phyloP scores from a whole-genome alignment of 2,329 filamentous ascomycete species.

The Sarocladium strictum region DNA sequence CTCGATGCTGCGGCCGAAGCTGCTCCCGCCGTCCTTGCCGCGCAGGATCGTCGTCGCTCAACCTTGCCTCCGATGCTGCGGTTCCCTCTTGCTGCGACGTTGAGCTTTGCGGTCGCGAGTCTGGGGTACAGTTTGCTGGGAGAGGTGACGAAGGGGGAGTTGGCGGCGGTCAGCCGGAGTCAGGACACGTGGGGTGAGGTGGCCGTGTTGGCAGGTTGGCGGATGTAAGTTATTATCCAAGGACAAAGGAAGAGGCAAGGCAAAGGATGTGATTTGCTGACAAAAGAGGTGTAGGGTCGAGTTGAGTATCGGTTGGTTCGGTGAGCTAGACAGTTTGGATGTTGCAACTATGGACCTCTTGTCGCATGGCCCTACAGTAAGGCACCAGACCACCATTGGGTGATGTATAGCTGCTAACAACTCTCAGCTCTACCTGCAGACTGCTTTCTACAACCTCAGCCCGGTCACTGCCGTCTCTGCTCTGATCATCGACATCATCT shows the following conservation, averaged over 20 bases:
- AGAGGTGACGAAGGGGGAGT: conserved; percentile 55
- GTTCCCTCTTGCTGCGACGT: conserved; percentile 46
- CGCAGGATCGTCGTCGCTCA: neutral
- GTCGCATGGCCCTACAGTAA: conserved; percentile 66
- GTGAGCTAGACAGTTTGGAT: conserved; percentile 68
- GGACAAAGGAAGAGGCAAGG: no score
- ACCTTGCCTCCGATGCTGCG: conserved; percentile 18
- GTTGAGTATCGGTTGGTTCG: conserved; percentile 66
- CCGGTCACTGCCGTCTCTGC: conserved; percentile 54
- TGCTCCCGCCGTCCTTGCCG: conserved; percentile 18
- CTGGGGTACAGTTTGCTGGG: conserved; percentile 58
- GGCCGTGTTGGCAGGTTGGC: conserved; percentile 45
- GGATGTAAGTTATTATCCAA: conserved; percentile 42
- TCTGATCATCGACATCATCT: conserved; percentile 61
- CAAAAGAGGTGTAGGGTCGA: conserved; percentile 52
- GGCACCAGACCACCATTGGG: neutral
- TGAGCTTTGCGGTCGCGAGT: conserved; percentile 58
- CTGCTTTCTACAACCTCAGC: conserved; percentile 69
- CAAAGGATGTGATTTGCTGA: no score
- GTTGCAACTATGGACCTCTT: conserved; percentile 61
- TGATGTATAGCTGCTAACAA: conserved; percentile 5
- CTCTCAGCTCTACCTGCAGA: conserved; percentile 62
- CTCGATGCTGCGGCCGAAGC: neutral
- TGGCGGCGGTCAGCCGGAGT: conserved; percentile 60
- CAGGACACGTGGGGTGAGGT: conserved; percentile 59